phyloP scores from a whole-genome alignment of 2,329 filamentous ascomycete species.

The Chalaropsis ovoidea region DNA sequence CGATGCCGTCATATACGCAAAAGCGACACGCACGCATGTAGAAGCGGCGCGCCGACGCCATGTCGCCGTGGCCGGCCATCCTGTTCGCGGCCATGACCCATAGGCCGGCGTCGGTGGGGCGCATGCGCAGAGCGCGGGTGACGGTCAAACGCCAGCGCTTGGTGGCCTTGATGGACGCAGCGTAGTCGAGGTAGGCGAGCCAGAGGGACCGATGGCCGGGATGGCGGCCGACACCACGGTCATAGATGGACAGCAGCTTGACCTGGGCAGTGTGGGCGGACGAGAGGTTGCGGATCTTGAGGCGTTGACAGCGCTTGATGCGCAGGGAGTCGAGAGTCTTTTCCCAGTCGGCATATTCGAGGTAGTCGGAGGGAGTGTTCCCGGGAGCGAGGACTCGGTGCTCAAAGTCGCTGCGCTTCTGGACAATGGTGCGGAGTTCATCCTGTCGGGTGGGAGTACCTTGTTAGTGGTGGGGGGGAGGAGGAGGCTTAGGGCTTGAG shows the following conservation, averaged over 20 bases:
- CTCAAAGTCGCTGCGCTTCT: conserved; percentile 86
- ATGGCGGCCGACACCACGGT: conserved; percentile 75
- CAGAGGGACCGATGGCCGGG: conserved; percentile 72
- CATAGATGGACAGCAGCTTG: conserved; percentile 79
- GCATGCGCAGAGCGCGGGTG: conserved; percentile 66
- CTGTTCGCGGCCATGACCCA: conserved; percentile 80
- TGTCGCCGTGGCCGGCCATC: conserved; percentile 72
- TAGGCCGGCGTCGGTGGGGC: conserved; percentile 69
- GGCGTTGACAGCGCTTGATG: conserved; percentile 68
- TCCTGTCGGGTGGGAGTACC: conserved; percentile 43
- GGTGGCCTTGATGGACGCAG: conserved; percentile 54
- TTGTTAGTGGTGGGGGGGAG: conserved; percentile 5
- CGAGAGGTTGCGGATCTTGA: conserved; percentile 59
- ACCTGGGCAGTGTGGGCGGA: conserved; percentile 64
- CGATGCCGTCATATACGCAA: conserved; percentile 59
- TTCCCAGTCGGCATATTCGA: conserved; percentile 69
- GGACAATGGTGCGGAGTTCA: conserved; percentile 79
- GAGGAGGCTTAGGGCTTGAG: conserved; percentile 17
- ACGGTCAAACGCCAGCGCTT: conserved; percentile 56
- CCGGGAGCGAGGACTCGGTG: conserved; percentile 79
- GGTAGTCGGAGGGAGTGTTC: conserved; percentile 65
- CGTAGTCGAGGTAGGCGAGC: conserved; percentile 82
- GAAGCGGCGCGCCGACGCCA: conserved; percentile 70
- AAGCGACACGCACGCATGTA: conserved; percentile 87
- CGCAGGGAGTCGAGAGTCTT: conserved; percentile 63